Evolutionary conservation across 257 asterid species (phyloP).

Genomic region (Fraxinus excelsior): DNA sequence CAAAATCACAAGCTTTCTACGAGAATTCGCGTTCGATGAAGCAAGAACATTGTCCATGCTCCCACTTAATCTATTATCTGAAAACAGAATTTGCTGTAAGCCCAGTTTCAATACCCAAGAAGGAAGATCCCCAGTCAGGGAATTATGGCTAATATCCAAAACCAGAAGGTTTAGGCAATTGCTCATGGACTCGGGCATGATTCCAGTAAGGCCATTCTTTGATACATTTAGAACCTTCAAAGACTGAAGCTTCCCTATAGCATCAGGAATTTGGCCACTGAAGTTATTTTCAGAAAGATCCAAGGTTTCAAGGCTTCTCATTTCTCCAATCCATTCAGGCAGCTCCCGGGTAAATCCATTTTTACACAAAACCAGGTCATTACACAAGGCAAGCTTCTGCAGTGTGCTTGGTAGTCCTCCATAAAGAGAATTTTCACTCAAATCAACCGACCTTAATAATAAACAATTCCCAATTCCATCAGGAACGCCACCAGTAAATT

Average conservation of each 20-base stretch:
- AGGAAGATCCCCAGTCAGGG: slow-evolving; percentile 55
- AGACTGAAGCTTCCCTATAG: slow-evolving; percentile 58
- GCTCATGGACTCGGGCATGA: slow-evolving; percentile 60
- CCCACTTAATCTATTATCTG: slow-evolving; percentile 62
- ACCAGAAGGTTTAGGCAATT: slow-evolving; percentile 49
- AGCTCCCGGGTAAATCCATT: slow-evolving; percentile 54
- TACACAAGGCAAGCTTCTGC: slow-evolving; percentile 71
- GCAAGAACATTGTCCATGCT: slow-evolving; percentile 44
- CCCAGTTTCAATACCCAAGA: slow-evolving; percentile 60
- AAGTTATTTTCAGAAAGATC: slow-evolving; percentile 70
- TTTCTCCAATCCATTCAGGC: slow-evolving; percentile 78
- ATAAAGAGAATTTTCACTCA: slow-evolving; percentile 54
- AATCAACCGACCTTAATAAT: slow-evolving; percentile 66
- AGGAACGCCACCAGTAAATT: slow-evolving; percentile 62
- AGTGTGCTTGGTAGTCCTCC: slow-evolving; percentile 68
- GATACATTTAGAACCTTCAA: slow-evolving; percentile 65
- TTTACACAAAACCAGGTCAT: slow-evolving; percentile 37
- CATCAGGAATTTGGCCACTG: slow-evolving; percentile 56
- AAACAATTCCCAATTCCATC: slow-evolving; percentile 63
- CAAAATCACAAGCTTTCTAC: slow-evolving; percentile 49
- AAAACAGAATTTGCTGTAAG: slow-evolving; percentile 52
- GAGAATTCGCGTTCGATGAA: slow-evolving; percentile 48
- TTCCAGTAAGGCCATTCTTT: slow-evolving; percentile 52
- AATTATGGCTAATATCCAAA: slow-evolving; percentile 63
- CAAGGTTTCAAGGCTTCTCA: slow-evolving; percentile 63